phyloP scores from a whole-genome alignment of 345 rosid genomes.

The Citrus hindsii region DNA sequence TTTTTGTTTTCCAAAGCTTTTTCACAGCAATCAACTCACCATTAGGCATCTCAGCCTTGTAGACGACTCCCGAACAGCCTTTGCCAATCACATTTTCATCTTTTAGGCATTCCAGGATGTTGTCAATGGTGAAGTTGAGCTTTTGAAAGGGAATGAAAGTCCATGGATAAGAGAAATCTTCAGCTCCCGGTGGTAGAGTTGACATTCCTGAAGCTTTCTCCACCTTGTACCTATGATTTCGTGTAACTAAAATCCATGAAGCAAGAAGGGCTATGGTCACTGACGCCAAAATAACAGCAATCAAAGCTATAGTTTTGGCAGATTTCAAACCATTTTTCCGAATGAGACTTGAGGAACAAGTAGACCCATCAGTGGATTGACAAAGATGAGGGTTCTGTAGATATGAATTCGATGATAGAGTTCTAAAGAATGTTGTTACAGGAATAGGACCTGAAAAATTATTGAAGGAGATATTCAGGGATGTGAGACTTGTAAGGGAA shows the following conservation, averaged over 20 bases:
- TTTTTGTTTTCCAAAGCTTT: conserved; percentile 81
- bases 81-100: conserved; percentile 92
- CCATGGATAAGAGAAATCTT: conserved; percentile 95
- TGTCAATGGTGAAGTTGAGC: conserved; percentile 64
- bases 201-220: conserved; percentile 49
- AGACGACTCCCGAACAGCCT: conserved; percentile 92
- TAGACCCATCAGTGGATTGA: conserved; percentile 56
- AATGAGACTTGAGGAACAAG: conserved; percentile 59
- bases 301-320: conserved; percentile 64
- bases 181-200: conserved; percentile 42
- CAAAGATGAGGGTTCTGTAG: conserved; percentile 67
- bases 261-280: conserved; percentile 56
- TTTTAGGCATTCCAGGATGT: conserved; percentile 65
- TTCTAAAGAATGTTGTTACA: conserved; percentile 76
- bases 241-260: conserved; percentile 54
- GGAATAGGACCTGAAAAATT: conserved; percentile 95
- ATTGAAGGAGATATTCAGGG: conserved; percentile 81
- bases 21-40: conserved; percentile 83
- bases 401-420: conserved; percentile 56
- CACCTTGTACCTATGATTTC: conserved; percentile 51
- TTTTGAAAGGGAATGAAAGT: conserved; percentile 94
- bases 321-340: conserved; percentile 51
- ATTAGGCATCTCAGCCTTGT: conserved; percentile 78
- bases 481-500: conserved; percentile 84
- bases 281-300: conserved; percentile 56